A percentile compares a stretch with the other conserved stretches of the same genome.
Evolutionary conservation across 768 basidiomycete species (phyloP).

Genomic region (Rhizopogon roseolus): DNA sequence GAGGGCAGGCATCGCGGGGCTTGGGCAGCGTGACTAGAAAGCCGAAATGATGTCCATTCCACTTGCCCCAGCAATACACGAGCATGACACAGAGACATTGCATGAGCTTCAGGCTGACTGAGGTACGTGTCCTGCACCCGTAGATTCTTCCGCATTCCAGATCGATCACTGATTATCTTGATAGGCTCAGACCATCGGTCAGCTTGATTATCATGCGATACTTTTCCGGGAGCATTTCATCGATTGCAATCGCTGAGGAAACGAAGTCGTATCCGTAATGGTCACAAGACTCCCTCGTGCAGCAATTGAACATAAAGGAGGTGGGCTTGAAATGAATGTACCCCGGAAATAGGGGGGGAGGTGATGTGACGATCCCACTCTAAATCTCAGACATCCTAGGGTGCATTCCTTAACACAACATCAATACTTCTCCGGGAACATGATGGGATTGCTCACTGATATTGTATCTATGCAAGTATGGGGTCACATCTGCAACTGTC

Average conservation of each 20-base stretch:
- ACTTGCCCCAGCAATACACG: too few relatives aligned
- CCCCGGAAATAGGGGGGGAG: not conserved
- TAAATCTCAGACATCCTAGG: not conserved
- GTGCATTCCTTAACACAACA: not conserved
- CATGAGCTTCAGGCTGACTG: not conserved
- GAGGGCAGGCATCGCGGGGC: not conserved
- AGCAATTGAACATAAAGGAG: not conserved
- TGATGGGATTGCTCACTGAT: not conserved
- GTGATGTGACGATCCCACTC: not conserved
- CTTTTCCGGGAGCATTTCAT: not conserved
- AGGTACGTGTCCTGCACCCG: not conserved
- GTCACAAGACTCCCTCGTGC: not conserved
- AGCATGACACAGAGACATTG: not conserved
- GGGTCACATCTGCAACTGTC: not conserved
- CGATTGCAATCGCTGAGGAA: not conserved
- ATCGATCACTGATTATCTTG: not conserved
- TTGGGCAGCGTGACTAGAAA: not conserved
- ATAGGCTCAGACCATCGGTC: too few relatives aligned
- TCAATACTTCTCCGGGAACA: not conserved
- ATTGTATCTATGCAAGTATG: not conserved
- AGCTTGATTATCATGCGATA: not conserved
- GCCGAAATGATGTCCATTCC: not conserved
- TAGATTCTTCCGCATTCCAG: not conserved
- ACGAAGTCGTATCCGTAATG: not conserved
- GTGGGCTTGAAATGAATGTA: not conserved